Base-by-base conservation (phyloP, 495 filamentous ascomycete genomes). In the Glarea lozoyensis region DNA sequence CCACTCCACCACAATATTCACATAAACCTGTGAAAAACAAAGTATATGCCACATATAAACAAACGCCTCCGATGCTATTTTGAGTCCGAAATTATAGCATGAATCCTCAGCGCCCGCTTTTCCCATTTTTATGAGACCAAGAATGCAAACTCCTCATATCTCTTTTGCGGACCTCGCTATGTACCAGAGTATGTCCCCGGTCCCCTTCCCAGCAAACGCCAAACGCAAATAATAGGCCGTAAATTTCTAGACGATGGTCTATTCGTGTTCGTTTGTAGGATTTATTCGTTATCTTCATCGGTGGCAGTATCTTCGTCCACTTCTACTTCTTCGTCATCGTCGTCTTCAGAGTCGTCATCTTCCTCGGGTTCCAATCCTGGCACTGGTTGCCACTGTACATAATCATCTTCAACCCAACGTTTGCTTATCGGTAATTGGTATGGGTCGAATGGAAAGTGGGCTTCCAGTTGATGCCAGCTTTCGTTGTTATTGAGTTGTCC, bases 381-480 rank as follows among this genome's bases (percentile, higher is more conserved):
- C 13, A 94, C 77, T 7, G 76, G 73, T 33, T 75, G 75, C 90
- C 90, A 99, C 44, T 82, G 68, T 16, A 88, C 69, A 53, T 96
- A 99, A 50, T 90, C 88, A 3, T 72, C 71, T 37, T 85, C 76
- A 37, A 99, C 55, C 92, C 93, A 97, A 27, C 77, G 69, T 58
- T 81, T 84, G 52, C 88, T 94, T 37, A 75, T 68, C 0, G 87
- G 90, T 10, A 97, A 69, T 48, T 85, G 79, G 62, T 94, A 97
- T 2, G 92, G 92, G 57, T 99, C 92, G 54, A 99, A 99, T 1
- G 93, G 92, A 60, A 97, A 97, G 60, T 89, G 95, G 0, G 85
- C 84, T 47, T 96, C 90, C 2, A 97, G 71, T 58, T 90, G 76
- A 37, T 78, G 71, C 61, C 76, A 79, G 29, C 79, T 81, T 43